Evolutionary conservation across 164 flowering plant species (phyloP).

Genomic region (Protea cynaroides): DNA sequence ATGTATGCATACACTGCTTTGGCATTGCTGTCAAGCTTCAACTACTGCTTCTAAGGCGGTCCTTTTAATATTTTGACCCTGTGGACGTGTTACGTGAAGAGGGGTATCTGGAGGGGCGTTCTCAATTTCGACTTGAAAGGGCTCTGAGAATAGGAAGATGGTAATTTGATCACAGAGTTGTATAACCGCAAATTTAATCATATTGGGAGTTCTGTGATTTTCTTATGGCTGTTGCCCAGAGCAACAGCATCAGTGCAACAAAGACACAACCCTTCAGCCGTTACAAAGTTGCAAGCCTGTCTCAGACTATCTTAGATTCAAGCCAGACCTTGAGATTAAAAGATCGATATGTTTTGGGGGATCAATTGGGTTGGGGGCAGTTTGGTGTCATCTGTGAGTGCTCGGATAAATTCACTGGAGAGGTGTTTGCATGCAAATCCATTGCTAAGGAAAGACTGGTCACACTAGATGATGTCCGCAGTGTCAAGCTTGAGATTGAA

Average conservation of each 20-base stretch:
- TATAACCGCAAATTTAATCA: neutral
- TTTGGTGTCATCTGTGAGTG: slow-evolving; percentile 69
- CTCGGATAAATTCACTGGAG: slow-evolving; percentile 50
- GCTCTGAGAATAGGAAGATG: neutral
- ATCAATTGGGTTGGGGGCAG: slow-evolving; percentile 75
- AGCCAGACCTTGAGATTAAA: slow-evolving; percentile 34
- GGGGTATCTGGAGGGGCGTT: neutral
- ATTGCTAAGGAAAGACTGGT: slow-evolving; percentile 47
- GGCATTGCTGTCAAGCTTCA: slow-evolving; percentile 15
- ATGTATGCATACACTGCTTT: slow-evolving; percentile 4
- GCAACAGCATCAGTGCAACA: slow-evolving; percentile 34
- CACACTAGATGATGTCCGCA: slow-evolving; percentile 39
- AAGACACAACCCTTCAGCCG: slow-evolving; percentile 23
- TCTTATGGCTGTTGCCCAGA: slow-evolving; percentile 66
- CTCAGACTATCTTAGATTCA: slow-evolving; percentile 38
- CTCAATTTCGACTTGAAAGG: slow-evolving; percentile 12
- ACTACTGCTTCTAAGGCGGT: slow-evolving; percentile 9
- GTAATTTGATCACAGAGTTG: too few relatives aligned
- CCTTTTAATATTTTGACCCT: slow-evolving; percentile 15
- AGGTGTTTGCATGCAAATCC: slow-evolving; percentile 52
- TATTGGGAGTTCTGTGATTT: slow-evolving; percentile 12
- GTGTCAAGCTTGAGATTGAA: slow-evolving; percentile 52
- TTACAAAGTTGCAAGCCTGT: slow-evolving; percentile 34
- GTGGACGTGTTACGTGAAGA: slow-evolving; percentile 3
- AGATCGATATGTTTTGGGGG: slow-evolving; percentile 49